Evolutionary conservation across 371 early-diverging fungal genomes (phyloP).

Genomic region (Blakeslea trispora): DNA sequence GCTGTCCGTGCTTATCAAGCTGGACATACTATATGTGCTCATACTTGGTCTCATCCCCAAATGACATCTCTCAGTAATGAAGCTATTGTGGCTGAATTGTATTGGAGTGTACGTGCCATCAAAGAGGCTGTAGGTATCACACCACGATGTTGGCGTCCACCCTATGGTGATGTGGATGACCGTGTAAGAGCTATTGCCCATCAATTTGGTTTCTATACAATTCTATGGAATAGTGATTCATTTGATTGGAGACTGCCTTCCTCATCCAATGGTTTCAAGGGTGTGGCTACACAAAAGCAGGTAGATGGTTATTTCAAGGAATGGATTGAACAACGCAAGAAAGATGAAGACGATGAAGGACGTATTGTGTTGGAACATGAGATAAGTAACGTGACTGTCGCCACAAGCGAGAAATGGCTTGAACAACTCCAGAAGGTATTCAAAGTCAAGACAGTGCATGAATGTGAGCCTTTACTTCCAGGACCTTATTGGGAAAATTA

Average conservation of each 20-base stretch:
- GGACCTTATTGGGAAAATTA: conserved; percentile 46
- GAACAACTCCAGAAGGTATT: conserved; percentile 36
- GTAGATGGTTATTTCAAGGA: conserved; percentile 17
- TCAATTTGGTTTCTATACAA: conserved; percentile 46
- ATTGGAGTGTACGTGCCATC: conserved; percentile 50
- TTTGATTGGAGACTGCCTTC: conserved; percentile 33
- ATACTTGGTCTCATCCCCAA: conserved; percentile 61
- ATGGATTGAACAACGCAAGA: conserved; percentile 34
- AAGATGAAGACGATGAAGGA: conserved; percentile 30
- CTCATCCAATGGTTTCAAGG: conserved; percentile 19
- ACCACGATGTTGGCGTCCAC: conserved; percentile 56
- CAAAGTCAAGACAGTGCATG: conserved; percentile 37
- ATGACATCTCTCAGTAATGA: conserved; percentile 54
- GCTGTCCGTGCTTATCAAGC: conserved; percentile 42
- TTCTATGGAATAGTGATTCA: conserved; percentile 44
- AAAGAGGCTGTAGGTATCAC: conserved; percentile 54
- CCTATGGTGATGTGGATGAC: conserved; percentile 54
- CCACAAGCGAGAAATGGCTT: conserved; percentile 46
- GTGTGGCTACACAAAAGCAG: conserved; percentile 9
- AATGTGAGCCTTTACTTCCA: conserved; percentile 40
- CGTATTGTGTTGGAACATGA: conserved; percentile 52
- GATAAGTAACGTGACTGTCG: conserved; percentile 42
- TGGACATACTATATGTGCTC: conserved; percentile 48
- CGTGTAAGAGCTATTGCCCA: conserved; percentile 51
- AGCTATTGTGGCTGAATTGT: conserved; percentile 55